These are phyloP conservation scores for Salix suchowensis DNA, from an alignment of 345 rosid genomes.

Conservation along the genomic window DNA sequence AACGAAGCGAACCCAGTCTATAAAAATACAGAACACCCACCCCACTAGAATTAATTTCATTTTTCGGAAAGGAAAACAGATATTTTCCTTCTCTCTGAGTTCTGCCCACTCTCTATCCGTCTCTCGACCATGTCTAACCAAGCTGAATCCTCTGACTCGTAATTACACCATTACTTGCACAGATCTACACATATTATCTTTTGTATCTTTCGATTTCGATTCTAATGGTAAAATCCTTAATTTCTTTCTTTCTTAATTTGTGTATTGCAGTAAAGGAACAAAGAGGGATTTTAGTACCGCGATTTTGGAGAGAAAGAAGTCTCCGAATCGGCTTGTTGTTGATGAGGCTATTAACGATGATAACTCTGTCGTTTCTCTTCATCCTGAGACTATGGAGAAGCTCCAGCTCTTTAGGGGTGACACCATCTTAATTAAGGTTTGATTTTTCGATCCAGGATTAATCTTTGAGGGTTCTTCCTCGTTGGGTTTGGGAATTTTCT, in stretches of 20 bases:
- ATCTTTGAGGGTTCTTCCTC: not conserved
- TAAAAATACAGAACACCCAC: conserved; percentile 1
- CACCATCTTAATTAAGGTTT: conserved; percentile 84
- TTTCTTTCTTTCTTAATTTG: not conserved
- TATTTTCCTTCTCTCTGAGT: conserved; percentile 37
- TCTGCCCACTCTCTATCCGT: conserved; percentile 35
- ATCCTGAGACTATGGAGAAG: conserved; percentile 93
- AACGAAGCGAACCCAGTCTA: not conserved
- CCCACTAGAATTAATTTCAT: not conserved
- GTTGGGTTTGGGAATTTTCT: not conserved
- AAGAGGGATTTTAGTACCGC: conserved; percentile 92
- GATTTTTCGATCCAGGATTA: not conserved
- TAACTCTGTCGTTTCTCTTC: conserved; percentile 82
- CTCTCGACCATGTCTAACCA: conserved; percentile 51
- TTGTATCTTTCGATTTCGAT: conserved; percentile 3
- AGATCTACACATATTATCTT: conserved; percentile 29
- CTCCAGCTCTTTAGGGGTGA: conserved; percentile 97
- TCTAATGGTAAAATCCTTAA: not conserved
- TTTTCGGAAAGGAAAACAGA: conserved; percentile 39
- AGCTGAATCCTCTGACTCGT: conserved; percentile 89
- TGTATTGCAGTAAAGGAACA: conserved; percentile 51
- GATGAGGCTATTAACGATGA: conserved; percentile 90
- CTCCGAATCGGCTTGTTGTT: conserved; percentile 79
- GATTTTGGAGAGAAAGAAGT: conserved; percentile 84
- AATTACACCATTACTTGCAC: conserved; percentile 14